Conservation (phyloP, 352 stramenopile species). For the Phytophthora citricola region DNA sequence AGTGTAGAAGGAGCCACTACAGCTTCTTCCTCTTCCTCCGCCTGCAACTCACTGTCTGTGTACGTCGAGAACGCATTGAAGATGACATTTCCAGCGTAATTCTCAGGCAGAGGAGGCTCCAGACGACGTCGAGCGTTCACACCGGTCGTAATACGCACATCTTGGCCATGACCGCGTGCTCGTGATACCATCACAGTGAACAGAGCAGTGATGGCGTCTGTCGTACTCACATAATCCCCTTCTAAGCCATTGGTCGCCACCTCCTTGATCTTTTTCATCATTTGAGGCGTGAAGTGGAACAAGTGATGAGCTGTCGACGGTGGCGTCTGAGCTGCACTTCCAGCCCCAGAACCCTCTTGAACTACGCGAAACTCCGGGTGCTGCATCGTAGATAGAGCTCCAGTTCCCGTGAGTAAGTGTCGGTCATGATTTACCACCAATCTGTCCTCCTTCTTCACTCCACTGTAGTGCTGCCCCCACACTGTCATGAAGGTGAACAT, state of each 20-base stretch:
- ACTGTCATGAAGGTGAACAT: constrained; percentile 69
- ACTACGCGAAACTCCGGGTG: constrained; percentile 60
- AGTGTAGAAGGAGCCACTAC: constrained; percentile 22
- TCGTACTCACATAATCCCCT: constrained; percentile 53
- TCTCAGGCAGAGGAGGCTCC: constrained; percentile 44
- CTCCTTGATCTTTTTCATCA: constrained; percentile 55
- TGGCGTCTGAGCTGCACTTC: constrained; percentile 2
- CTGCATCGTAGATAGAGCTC: constrained; percentile 17
- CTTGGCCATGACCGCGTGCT: constrained; percentile 47
- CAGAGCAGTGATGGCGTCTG: constrained; percentile 57
- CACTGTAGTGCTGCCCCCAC: constrained; percentile 65
- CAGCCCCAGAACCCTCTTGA: not conserved
- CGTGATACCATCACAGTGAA: constrained; percentile 60
- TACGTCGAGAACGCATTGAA: constrained; percentile 61
- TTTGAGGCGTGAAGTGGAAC: constrained; percentile 53
- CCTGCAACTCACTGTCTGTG: constrained; percentile 12
- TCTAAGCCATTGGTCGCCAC: constrained; percentile 13
- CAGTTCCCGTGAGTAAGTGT: constrained; percentile 37
- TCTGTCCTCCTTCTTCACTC: constrained; percentile 31
- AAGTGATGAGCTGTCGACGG: constrained; percentile 45
- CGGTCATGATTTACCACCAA: constrained; percentile 49
- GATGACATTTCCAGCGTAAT: constrained; percentile 62
- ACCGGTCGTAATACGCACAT: constrained; percentile 54
- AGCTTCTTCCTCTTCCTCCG: not conserved
- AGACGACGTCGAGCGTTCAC: constrained; percentile 60